A percentile compares a stretch with the other conserved stretches of the same genome.
phyloP scores from a whole-genome alignment of 352 stramenopile genomes.

The Blastocystis sp. region DNA sequence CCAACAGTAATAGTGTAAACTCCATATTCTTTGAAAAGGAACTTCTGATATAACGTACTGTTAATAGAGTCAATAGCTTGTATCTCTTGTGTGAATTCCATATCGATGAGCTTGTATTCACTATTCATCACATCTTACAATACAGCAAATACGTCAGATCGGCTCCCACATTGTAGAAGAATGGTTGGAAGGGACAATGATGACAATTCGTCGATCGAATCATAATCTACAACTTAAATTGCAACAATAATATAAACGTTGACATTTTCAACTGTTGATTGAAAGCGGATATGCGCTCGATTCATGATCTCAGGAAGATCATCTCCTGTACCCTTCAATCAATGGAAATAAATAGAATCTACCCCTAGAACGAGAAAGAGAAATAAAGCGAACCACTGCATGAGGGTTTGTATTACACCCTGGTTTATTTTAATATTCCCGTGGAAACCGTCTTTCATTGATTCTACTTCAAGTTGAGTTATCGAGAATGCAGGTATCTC shows the following conservation, averaged over 20 bases:
- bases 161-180: not conserved
- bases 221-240: not conserved
- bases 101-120: not conserved
- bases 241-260: not conserved
- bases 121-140: not conserved
- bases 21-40: constrained; percentile 19
- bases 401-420: too few species aligned
- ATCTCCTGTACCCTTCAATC: not conserved
- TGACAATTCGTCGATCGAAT: constrained; percentile 10
- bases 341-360: not conserved
- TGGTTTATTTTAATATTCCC: too few species aligned
- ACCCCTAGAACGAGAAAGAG: too few species aligned
- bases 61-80: not conserved
- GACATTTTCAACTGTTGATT: not conserved
- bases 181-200: constrained; percentile 2
- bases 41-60: not conserved
- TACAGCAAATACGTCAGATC: not conserved
- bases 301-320: constrained; percentile 9
- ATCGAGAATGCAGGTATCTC: not conserved
- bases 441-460: too few species aligned
- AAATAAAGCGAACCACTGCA: too few species aligned
- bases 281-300: constrained; percentile 8
- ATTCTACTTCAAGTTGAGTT: too few species aligned
- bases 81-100: constrained; percentile 27
- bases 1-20: constrained; percentile 8